Evolutionary conservation across 108 stramenopile species (phyloP), one percentile per base, ranked within the genome.

Genomic region (Chaetoceros tenuissimus): DNA sequence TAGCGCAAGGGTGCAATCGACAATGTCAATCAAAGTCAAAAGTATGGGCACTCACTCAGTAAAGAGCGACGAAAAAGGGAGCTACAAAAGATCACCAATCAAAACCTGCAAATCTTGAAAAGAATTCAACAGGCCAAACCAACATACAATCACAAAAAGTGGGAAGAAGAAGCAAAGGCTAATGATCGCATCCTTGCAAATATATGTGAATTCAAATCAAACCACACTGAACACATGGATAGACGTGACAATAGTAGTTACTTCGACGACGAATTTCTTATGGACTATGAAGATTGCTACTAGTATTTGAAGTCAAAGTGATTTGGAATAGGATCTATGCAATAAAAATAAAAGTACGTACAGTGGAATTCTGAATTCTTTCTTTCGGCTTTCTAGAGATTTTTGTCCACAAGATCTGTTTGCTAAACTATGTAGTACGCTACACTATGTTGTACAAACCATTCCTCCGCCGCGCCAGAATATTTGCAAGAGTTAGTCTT

Each of bases 21-120:
- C 48, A 81, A 68, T 60, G 68, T 64, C 18, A 81, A 77, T 21
- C 50, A 68, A 44, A 61, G 51, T 26, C 46, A 58, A 23, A 57
- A 76, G 28, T 76, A 74, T 57, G 75, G 73, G 29, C 77, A 77
- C 23, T 72, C 75, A 18, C 55, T 83, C 17, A 79, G 71, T 63
- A 71, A 66, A 49, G 75, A 77, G 23, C 59, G 67, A 7, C 72
- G 85, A 46, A 90, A 89, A 60, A 53, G 81, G 48, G 89, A 91
- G 67, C 77, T 88, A 5, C 79, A 85, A 57, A 71, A 79, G 24
- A 93, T 93, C 57, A 87, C 82, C 25, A 73, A 68, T 22, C 86
- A 90, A 57, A 93, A 93, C 51, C 87, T 85, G 57, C 68, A 69
- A 52, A 79, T 78, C 44, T 55, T 77, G 2, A 54, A 57, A 23